phyloP scores from a whole-genome alignment of 257 asterid genomes.

The Craterostigma plantagineum region DNA sequence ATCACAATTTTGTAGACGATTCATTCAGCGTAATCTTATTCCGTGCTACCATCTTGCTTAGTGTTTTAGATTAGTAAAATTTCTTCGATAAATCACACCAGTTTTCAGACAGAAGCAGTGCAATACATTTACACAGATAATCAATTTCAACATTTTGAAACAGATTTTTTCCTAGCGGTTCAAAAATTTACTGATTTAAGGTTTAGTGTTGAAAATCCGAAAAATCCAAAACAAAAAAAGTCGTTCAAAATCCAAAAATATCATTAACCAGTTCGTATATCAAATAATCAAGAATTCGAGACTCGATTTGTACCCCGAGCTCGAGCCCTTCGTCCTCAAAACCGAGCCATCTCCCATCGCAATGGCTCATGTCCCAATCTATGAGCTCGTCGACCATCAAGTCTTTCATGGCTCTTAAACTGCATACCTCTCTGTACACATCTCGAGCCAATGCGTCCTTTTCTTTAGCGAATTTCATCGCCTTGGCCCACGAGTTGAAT shows the following conservation, averaged over 20 bases:
- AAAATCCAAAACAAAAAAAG: too few species aligned
- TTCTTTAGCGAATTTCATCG: conserved; percentile 14
- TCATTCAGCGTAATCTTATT: too few species aligned
- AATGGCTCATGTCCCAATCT: conserved; percentile 47
- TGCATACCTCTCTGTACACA: conserved; percentile 25
- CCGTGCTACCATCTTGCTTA: too few species aligned
- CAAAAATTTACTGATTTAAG: too few species aligned
- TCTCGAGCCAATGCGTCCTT: conserved; percentile 37
- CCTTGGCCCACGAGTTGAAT: conserved; percentile 25
- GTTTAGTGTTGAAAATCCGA: too few species aligned
- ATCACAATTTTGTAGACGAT: too few species aligned
- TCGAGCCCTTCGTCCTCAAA: conserved; percentile 41
- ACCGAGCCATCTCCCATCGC: conserved; percentile 44
- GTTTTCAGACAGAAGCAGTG: too few species aligned
- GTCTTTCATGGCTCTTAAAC: conserved; percentile 30
- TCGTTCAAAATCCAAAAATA: conserved; percentile 14
- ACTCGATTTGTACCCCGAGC: conserved; percentile 36
- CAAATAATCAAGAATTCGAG: conserved; percentile 28
- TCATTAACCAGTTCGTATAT: conserved; percentile 43
- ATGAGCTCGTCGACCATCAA: conserved; percentile 60
- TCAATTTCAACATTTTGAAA: too few species aligned
- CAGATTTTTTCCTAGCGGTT: too few species aligned
- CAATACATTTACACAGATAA: too few species aligned
- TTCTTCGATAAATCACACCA: too few species aligned
- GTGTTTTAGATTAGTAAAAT: too few species aligned